Percentiles rank a stretch among this genome's conserved stretches.
Conservation (phyloP, 108 stramenopile genomes). For the Nitzschia palea region DNA sequence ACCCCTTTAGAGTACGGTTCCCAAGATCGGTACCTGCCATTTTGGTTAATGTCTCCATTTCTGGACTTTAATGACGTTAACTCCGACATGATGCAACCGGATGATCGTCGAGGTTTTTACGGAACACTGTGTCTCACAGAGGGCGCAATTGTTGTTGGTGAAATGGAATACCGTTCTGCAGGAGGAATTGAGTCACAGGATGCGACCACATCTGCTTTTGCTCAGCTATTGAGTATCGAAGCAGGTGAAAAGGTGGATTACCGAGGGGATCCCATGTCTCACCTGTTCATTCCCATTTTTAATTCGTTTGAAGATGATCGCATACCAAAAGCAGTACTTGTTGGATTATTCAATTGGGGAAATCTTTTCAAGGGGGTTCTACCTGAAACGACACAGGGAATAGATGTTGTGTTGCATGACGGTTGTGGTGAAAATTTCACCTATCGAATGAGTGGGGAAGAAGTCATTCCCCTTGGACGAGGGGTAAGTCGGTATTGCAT, state of each 20-base stretch:
- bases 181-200: slow-evolving; percentile 1
- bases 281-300: slow-evolving; percentile 13
- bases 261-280: slow-evolving; percentile 11
- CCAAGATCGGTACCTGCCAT: neutral
- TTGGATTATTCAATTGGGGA: slow-evolving; percentile 13
- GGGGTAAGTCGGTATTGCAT: slow-evolving; percentile 4
- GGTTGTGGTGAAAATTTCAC: slow-evolving; percentile 6
- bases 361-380: neutral
- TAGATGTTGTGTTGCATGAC: slow-evolving; percentile 10
- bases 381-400: neutral
- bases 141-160: slow-evolving; percentile 7
- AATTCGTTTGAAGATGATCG: slow-evolving; percentile 4
- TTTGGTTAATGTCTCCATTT: slow-evolving; percentile 16
- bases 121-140: neutral
- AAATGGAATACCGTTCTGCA: neutral
- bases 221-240: neutral
- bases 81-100: neutral
- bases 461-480: neutral
- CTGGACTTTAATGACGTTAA: slow-evolving; percentile 5
- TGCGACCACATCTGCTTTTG: neutral
- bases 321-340: neutral
- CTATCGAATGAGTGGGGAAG: neutral
- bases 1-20: neutral
- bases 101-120: neutral
- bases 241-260: neutral